Base-by-base conservation (phyloP, 768 basidiomycete genomes). In the Crassisporium funariophilum region DNA sequence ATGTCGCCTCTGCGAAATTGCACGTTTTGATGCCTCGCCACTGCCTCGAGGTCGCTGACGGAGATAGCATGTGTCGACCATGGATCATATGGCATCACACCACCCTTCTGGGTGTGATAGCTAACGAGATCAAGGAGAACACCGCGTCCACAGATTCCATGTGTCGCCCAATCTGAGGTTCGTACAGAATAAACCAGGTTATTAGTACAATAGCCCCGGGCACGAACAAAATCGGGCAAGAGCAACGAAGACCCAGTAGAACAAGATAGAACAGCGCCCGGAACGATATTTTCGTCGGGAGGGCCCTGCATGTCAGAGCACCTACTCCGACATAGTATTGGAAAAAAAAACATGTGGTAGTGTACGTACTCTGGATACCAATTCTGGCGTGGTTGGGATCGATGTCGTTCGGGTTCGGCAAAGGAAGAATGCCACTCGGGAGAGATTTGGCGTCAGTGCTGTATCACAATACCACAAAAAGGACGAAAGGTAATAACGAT, bases 331-430 rank as follows among this genome's bases (percentile, higher is more conserved):
- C n/a, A n/a, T n/a, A n/a, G n/a, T n/a, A n/a, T n/a, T n/a, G 21
- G 19, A 23, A 23, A 45, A n/a, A 16, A 45, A 15, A 35, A 43
- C 9, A 41, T 35, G n/a, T n/a, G n/a, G n/a, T n/a, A n/a, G n/a
- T n/a, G n/a, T n/a, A 70, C 82, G 2, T 50, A 86, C 85, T 85
- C 56, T 88, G 85, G 19, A 88, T 82, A 4, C 84, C 85, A 45
- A 83, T 72, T 53, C 75, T 79, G 44, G 75, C 65, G 27, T 73
- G 59, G 7, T 53, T 64, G 3, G 71, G 70, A 53, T 80, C 76
- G 33, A 84, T 71, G 34, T 73, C 62, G 35, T 62, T 64, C 4
- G 82, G 79, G 49, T 80, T 71, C 11, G 74, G 68, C 23, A 78
- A 69, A n/a, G 69, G 65, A 33, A 78, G 64, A 13, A 73, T 53